Percentiles rank a stretch among this genome's conserved stretches.
These are phyloP conservation scores for Hypoxylon sp. DNA, from an alignment of 2,329 filamentous ascomycete genomes.

Conservation along the genomic window DNA sequence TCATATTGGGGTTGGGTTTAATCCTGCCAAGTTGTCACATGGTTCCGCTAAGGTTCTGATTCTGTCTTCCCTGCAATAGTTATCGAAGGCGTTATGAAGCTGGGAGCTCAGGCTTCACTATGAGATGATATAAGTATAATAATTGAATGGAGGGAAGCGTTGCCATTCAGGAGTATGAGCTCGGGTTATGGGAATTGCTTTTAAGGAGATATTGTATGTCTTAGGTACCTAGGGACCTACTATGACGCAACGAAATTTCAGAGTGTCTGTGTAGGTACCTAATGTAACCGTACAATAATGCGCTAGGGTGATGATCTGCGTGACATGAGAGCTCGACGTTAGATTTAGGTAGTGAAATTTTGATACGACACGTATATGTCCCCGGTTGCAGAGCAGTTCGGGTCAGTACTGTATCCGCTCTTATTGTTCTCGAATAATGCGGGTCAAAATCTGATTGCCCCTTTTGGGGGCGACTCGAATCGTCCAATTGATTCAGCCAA, in stretches of 20 bases:
- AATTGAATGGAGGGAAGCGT: too few relatives aligned
- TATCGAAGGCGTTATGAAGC: too few relatives aligned
- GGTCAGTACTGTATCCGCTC: constrained; percentile 4
- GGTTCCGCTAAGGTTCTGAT: not conserved
- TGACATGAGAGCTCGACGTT: constrained; percentile 1
- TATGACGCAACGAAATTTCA: not conserved
- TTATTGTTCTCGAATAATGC: constrained; percentile 13
- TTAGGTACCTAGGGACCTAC: not conserved
- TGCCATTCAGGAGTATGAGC: too few relatives aligned
- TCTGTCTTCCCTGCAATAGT: too few relatives aligned
- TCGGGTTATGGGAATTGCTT: too few relatives aligned
- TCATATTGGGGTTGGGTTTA: not conserved
- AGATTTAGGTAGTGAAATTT: not conserved
- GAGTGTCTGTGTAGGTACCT: not conserved
- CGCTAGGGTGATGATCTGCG: constrained; percentile 1
- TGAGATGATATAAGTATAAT: too few relatives aligned
- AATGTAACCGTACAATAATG: not conserved
- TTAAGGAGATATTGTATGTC: not conserved
- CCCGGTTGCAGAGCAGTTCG: not conserved
- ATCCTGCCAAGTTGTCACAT: not conserved
- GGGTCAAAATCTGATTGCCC: not conserved
- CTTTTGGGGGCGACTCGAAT: not conserved
- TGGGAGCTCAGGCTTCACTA: too few relatives aligned
- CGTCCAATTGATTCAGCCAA: not conserved
- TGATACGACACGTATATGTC: constrained; percentile 8